Evolutionary conservation across 2,329 filamentous ascomycete genomes (phyloP), one percentile per base, ranked within the genome.

Genomic region (Juglanconis oblonga): DNA sequence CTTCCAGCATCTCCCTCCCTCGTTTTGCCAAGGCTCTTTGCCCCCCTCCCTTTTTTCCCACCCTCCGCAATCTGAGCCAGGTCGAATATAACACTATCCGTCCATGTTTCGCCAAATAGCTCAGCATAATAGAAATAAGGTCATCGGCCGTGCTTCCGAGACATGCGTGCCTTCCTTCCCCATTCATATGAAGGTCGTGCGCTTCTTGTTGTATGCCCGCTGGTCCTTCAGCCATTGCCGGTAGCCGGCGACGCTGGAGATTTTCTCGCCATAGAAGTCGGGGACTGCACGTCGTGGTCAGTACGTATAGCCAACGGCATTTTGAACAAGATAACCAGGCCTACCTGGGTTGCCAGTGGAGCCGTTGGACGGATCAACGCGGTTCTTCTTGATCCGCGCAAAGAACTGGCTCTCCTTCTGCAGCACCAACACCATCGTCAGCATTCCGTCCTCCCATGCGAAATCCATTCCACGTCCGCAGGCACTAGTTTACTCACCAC

Each of bases 201-300:
- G 87, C 85, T 96, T 96, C 81, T 92, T 92, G 79, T 96, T 97
- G 79, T 97, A 99, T 9, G 93, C 94, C 64, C 94, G 84, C 81
- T 98, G 95, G 72, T 99, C 95, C 81, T 97, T 98, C 70, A 99
- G 78, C 95, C 95, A 99, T 74, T 92, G 88, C 69, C 95, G 82
- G 75, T 98, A 99, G 51, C 91, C 93, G 57, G 87, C 83, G 29
- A 98, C 92, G 69, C 92, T 97, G 55, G 90, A 91, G 69, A 99
- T 97, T 83, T 97, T 98, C 79, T 99, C 95, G 69, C 95, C 95
- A 71, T 99, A 99, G 77, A 97, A 99, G 73, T 99, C 95, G 48
- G 94, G 93, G 1, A 97, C 91, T 83, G 56, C 65, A 55, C 38
- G 40, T 52, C 10, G 14, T 48, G 5, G 8, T 24, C 13, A 10